Conservation (phyloP, 2,329 filamentous ascomycete species). For the Talaromyces sp. region DNA sequence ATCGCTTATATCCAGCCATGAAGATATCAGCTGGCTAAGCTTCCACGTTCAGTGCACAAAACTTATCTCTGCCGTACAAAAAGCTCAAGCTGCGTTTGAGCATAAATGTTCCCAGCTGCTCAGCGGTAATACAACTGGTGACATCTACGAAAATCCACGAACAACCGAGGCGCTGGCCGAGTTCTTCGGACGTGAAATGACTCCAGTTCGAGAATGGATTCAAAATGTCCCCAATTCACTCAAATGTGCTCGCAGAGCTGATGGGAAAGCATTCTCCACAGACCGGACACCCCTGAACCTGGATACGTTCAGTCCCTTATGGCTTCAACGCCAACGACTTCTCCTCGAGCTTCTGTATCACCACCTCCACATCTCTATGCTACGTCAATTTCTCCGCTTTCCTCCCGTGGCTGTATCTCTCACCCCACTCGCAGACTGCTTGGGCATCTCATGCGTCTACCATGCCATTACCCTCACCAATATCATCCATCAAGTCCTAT, state of each 20-base stretch:
- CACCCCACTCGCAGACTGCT: constrained; percentile 23
- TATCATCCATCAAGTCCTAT: constrained; percentile 33
- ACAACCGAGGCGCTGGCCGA: constrained; percentile 18
- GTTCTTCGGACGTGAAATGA: constrained; percentile 25
- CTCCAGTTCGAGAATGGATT: constrained; percentile 28
- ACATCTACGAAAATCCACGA: background rate
- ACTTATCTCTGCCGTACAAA: constrained; percentile 31
- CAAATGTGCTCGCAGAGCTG: constrained; percentile 30
- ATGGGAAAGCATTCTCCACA: constrained; percentile 31
- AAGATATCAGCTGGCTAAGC: constrained; percentile 39
- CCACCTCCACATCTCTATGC: constrained; percentile 31
- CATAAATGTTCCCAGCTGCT: background rate
- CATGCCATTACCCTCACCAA: constrained; percentile 33
- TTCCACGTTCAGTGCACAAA: constrained; percentile 34
- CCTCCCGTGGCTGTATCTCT: constrained; percentile 4
- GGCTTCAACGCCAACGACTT: constrained; percentile 38
- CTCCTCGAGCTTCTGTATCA: constrained; percentile 39
- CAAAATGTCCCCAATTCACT: constrained; percentile 34
- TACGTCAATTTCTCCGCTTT: constrained; percentile 37
- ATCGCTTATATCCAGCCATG: constrained; percentile 28
- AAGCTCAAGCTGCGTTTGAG: constrained; percentile 33
- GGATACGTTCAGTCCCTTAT: constrained; percentile 32
- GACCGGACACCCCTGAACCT: constrained; percentile 30
- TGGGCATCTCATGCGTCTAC: constrained; percentile 23
- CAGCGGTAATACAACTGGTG: background rate